These are phyloP conservation scores for Vaccinium vitisidaea DNA, from an alignment of 148 eudicot species.

Conservation along the genomic window DNA sequence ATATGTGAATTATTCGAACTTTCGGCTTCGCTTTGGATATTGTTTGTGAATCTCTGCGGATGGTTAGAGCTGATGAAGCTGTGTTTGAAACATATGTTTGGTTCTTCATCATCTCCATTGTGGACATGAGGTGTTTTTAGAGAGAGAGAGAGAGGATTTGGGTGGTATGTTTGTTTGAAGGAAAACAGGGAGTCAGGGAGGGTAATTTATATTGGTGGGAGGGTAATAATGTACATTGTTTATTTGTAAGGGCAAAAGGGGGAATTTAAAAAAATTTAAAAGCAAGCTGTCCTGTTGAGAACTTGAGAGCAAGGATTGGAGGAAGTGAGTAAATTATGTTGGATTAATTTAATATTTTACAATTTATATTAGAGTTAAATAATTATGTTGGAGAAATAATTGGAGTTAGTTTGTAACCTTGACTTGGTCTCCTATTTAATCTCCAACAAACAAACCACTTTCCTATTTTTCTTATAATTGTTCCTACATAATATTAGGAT, in stretches of 20 bases:
- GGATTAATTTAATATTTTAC: too few species aligned
- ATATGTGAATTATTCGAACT: constrained; percentile 54
- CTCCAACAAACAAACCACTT: too few species aligned
- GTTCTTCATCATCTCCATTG: background rate
- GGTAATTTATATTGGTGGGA: background rate
- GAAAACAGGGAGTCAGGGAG: background rate
- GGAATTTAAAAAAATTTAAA: too few species aligned
- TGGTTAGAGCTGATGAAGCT: background rate
- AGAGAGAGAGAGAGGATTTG: background rate
- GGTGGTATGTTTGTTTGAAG: background rate
- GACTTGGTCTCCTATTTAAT: too few species aligned
- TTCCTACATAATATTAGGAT: too few species aligned
- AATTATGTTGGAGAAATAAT: too few species aligned
- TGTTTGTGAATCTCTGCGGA: constrained; percentile 27
- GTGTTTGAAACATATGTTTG: background rate
- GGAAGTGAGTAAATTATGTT: too few species aligned
- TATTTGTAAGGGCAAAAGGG: background rate
- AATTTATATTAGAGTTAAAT: too few species aligned
- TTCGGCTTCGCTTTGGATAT: constrained; percentile 51
- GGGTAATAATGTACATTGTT: background rate
- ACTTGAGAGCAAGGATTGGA: too few species aligned
- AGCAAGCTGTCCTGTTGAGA: too few species aligned
- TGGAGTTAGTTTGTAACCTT: too few species aligned
- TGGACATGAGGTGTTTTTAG: background rate
- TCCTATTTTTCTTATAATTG: too few species aligned